phyloP scores from a whole-genome alignment of 768 basidiomycete species.

The Amanita pseudoporphyria region DNA sequence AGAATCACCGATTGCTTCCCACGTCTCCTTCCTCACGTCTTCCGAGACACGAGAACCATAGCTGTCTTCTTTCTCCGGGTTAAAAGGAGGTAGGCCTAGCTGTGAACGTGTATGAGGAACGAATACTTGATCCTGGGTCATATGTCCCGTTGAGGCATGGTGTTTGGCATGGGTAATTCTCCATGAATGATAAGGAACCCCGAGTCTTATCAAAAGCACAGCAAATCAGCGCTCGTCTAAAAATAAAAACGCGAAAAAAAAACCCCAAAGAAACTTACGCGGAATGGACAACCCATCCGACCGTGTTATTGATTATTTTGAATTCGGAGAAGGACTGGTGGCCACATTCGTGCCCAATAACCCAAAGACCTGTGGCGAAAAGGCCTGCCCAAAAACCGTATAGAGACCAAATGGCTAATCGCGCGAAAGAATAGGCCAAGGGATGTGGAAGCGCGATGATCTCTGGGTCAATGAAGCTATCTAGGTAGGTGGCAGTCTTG shows the following conservation, averaged over 20 bases:
- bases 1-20: slow-evolving; percentile 87
- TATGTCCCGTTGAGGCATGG: slow-evolving; percentile 89
- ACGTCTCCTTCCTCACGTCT: slow-evolving; percentile 62
- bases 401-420: slow-evolving; percentile 64
- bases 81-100: slow-evolving; percentile 51
- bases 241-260: slow-evolving; percentile 12
- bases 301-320: slow-evolving; percentile 83
- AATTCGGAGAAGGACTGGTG: slow-evolving; percentile 95
- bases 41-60: slow-evolving; percentile 55
- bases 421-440: slow-evolving; percentile 48
- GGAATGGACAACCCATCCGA: slow-evolving; percentile 91
- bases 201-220: slow-evolving; percentile 42
- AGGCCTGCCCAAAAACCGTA: slow-evolving; percentile 81
- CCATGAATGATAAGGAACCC: slow-evolving; percentile 97
- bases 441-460: slow-evolving; percentile 49
- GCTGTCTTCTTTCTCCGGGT: slow-evolving; percentile 58
- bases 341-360: slow-evolving; percentile 90
- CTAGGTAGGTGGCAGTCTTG: slow-evolving; percentile 56
- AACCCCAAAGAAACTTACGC: slow-evolving; percentile 37
- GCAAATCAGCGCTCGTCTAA: slow-evolving; percentile 1
- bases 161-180: slow-evolving; percentile 91
- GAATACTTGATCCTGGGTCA: slow-evolving; percentile 94
- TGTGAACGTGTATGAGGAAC: slow-evolving; percentile 85
- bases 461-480: slow-evolving; percentile 50
- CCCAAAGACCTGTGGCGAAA: slow-evolving; percentile 90